Conservation (phyloP, 176 grass and related monocot species). For the Aegilops speltoides region DNA sequence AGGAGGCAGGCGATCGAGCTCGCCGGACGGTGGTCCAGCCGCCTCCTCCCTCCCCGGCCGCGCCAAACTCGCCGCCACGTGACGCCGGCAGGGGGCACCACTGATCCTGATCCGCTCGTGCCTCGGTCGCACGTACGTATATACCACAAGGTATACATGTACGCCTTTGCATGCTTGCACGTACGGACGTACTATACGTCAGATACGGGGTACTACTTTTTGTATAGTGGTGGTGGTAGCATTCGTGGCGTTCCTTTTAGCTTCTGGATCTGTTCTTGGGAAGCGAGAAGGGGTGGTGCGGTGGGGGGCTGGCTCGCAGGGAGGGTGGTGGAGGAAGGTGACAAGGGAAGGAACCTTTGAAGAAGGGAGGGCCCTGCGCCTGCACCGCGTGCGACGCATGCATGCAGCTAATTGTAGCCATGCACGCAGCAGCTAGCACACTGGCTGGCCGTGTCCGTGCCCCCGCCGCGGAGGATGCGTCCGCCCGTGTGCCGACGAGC, state of each 20-base stretch:
- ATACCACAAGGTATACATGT: neutral
- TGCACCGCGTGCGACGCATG: neutral
- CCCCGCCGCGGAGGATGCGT: slow-evolving; percentile 9
- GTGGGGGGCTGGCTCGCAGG: neutral
- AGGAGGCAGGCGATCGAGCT: slow-evolving; percentile 22
- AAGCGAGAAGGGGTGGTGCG: neutral
- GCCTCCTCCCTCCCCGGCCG: neutral
- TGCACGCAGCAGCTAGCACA: neutral
- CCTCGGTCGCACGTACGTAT: neutral
- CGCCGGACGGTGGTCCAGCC: slow-evolving; percentile 32
- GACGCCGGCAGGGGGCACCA: slow-evolving; percentile 9
- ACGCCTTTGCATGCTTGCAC: neutral
- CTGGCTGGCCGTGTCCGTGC: neutral
- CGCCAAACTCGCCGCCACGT: slow-evolving; percentile 8
- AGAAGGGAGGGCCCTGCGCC: slow-evolving; percentile 11
- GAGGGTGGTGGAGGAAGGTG: slow-evolving; percentile 26
- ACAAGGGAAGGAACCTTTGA: slow-evolving; percentile 45
- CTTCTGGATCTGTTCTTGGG: slow-evolving; percentile 52
- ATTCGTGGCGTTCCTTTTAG: neutral
- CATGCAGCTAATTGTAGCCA: slow-evolving; percentile 10
- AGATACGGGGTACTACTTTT: neutral
- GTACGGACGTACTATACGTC: slow-evolving; percentile 2
- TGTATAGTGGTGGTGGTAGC: neutral
- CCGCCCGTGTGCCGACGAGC: slow-evolving; percentile 25
- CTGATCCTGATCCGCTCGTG: neutral